phyloP scores from a whole-genome alignment of 805 yeast genomes.

The Pichia rugopelliculosa region DNA sequence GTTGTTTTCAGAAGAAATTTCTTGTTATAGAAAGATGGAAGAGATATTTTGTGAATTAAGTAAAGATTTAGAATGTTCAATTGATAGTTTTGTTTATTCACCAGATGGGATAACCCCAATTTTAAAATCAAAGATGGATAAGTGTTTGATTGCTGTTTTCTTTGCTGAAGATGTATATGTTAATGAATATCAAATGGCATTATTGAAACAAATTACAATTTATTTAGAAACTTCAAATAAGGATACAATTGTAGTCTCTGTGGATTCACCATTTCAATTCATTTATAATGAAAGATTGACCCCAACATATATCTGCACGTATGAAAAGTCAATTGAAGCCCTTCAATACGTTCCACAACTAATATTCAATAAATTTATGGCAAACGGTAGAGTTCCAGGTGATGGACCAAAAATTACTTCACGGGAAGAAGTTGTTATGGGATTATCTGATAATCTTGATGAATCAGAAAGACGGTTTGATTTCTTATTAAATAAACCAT shows the following conservation, averaged over 20 bases:
- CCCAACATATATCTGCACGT: constrained; percentile 50
- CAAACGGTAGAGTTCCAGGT: constrained; percentile 52
- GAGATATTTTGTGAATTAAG: too few relatives aligned
- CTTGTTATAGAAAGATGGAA: too few relatives aligned
- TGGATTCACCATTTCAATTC: constrained; percentile 55
- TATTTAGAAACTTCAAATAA: constrained; percentile 32
- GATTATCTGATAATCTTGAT: not conserved
- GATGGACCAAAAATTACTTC: not conserved
- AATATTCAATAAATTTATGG: constrained; percentile 42
- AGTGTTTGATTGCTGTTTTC: too few relatives aligned
- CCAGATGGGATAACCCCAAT: too few relatives aligned
- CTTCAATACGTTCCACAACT: constrained; percentile 42
- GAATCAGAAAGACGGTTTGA: constrained; percentile 3
- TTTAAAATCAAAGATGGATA: too few relatives aligned
- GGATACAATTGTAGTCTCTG: constrained; percentile 49
- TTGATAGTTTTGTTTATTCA: too few relatives aligned
- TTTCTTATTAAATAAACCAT: constrained; percentile 9
- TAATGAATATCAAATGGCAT: constrained; percentile 56
- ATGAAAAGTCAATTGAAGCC: constrained; percentile 48
- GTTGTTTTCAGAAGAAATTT: too few relatives aligned
- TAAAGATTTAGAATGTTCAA: too few relatives aligned
- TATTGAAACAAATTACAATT: constrained; percentile 34
- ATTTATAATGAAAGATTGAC: constrained; percentile 46
- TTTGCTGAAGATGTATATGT: too few relatives aligned
- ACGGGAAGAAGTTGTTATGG: constrained; percentile 3